Conservation (phyloP, 2,329 filamentous ascomycete genomes). For the Scedosporium minutisporum region DNA sequence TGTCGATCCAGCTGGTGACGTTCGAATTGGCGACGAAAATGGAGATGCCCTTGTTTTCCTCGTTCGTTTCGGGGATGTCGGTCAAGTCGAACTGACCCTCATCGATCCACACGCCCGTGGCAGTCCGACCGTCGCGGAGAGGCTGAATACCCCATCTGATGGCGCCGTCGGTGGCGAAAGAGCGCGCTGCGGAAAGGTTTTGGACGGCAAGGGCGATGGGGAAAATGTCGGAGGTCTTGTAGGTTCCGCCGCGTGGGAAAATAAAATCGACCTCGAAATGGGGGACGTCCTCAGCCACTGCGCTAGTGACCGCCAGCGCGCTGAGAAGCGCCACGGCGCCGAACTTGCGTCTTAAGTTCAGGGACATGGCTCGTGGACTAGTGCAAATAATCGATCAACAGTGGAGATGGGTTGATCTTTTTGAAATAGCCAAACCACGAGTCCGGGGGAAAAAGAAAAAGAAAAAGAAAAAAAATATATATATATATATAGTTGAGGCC, state of each 20-base stretch:
- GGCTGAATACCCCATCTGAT: not conserved
- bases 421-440: too few relatives aligned
- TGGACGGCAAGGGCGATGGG: not conserved
- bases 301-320: not conserved
- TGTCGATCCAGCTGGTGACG: not conserved
- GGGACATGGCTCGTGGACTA: too few relatives aligned
- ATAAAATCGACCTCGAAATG: not conserved
- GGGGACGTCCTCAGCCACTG: not conserved
- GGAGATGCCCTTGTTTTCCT: not conserved
- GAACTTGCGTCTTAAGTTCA: not conserved
- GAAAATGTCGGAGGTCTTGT: not conserved
- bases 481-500: too few relatives aligned
- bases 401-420: too few relatives aligned
- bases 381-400: too few relatives aligned
- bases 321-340: not conserved
- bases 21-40: not conserved
- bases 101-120: not conserved
- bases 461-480: too few relatives aligned
- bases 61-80: not conserved
- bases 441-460: too few relatives aligned
- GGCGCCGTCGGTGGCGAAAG: not conserved
- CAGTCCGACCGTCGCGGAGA: not conserved
- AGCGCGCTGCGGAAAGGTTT: not conserved
- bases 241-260: not conserved
- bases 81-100: not conserved